Conservation (phyloP, 371 early-diverging fungal species). For the Blakeslea trispora region DNA sequence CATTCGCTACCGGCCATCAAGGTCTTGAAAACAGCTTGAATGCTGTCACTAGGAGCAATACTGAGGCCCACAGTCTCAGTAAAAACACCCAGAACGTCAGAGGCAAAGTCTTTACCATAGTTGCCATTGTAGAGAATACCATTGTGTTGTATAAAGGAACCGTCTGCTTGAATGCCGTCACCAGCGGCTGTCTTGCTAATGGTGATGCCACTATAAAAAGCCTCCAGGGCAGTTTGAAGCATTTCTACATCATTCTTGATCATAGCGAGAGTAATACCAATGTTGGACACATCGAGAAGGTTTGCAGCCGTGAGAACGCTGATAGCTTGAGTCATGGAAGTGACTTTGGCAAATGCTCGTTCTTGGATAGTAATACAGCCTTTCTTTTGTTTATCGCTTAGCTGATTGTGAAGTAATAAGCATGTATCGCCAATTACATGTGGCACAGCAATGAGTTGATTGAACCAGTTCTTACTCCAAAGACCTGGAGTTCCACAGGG, state of each 20-base stretch:
- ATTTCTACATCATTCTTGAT: slow-evolving; percentile 7
- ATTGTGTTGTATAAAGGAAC: slow-evolving; percentile 39
- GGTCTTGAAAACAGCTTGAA: slow-evolving; percentile 20
- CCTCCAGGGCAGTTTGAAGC: slow-evolving; percentile 15
- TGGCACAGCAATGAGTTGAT: slow-evolving; percentile 30
- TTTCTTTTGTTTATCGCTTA: slow-evolving; percentile 7
- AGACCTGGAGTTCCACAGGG: slow-evolving; percentile 41
- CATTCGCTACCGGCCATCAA: slow-evolving; percentile 34
- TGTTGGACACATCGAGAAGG: slow-evolving; percentile 27
- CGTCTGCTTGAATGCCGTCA: slow-evolving; percentile 39
- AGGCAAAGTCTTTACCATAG: slow-evolving; percentile 36
- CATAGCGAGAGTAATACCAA: slow-evolving; percentile 28
- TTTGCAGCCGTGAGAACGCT: slow-evolving; percentile 28
- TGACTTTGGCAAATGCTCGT: slow-evolving; percentile 17
- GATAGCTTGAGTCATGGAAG: background rate
- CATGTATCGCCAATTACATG: slow-evolving; percentile 24
- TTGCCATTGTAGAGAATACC: slow-evolving; percentile 35
- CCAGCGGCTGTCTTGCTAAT: slow-evolving; percentile 8
- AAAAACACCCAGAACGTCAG: slow-evolving; percentile 26
- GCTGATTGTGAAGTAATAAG: slow-evolving; percentile 15
- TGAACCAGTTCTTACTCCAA: slow-evolving; percentile 38
- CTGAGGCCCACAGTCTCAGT: slow-evolving; percentile 22
- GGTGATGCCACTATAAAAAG: slow-evolving; percentile 20
- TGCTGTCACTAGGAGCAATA: slow-evolving; percentile 9
- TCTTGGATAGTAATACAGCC: slow-evolving; percentile 23